Evolutionary conservation across 1,284 basidiomycete genomes (phyloP).

Genomic region (Phaffia rhodozyma): DNA sequence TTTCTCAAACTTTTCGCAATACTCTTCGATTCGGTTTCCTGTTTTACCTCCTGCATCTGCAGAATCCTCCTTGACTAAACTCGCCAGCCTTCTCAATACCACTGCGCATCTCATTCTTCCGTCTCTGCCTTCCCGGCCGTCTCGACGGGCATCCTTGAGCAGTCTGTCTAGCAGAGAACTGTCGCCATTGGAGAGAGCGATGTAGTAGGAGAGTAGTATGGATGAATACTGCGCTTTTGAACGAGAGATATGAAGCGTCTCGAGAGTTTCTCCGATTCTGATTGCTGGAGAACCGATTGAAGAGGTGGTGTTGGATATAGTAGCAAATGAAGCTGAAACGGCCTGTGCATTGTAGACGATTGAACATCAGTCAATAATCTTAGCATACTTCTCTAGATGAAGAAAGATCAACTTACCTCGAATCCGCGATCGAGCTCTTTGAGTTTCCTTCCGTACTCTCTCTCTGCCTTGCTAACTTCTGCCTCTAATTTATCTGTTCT

Average conservation of each 20-base stretch:
- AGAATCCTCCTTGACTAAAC: constrained; percentile 65
- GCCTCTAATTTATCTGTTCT: constrained; percentile 86
- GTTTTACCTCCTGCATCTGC: background rate
- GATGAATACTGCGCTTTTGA: constrained; percentile 88
- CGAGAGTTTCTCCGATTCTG: constrained; percentile 72
- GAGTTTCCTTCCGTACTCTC: constrained; percentile 90
- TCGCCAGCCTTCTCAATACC: constrained; percentile 72
- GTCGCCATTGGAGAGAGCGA: constrained; percentile 79
- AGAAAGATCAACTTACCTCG: constrained; percentile 43
- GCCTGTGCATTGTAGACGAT: constrained; percentile 40
- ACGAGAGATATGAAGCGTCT: constrained; percentile 83
- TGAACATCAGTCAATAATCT: background rate
- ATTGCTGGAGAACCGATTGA: constrained; percentile 91
- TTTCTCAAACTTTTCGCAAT: constrained; percentile 97
- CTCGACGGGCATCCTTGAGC: constrained; percentile 48
- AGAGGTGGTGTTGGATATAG: constrained; percentile 75
- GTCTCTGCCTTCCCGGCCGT: constrained; percentile 52
- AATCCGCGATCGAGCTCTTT: constrained; percentile 83
- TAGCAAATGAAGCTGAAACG: constrained; percentile 67
- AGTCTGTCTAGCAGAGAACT: constrained; percentile 63
- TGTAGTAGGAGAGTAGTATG: constrained; percentile 90
- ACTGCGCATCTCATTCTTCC: constrained; percentile 82
- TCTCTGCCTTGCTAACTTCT: constrained; percentile 74
- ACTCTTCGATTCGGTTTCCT: constrained; percentile 74
- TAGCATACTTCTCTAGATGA: background rate